Base-by-base conservation (phyloP, 2,329 filamentous ascomycete species). In the Fulvia fulva region DNA sequence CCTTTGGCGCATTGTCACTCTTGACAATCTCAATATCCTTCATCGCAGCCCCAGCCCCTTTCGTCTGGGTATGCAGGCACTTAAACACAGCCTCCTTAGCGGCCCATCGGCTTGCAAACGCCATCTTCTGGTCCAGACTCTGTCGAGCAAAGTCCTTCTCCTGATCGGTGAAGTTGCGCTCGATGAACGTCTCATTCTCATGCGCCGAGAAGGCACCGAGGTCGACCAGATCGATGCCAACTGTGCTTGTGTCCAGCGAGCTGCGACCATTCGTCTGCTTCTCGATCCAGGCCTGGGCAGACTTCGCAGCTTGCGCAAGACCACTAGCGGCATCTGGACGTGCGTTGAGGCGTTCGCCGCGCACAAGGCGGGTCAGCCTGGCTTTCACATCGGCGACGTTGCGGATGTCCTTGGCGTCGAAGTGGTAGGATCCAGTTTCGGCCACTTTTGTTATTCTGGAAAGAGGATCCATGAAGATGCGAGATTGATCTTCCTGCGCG, bases 71-170 rank as follows among this genome's bases (percentile, higher is more conserved):
- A 63, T 91, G 90, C 5, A 97, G 81, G 25, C 89, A 90, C 83
- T 97, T 97, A 82, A 97, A 97, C 0, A 97, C 91, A 25, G 93
- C 93, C 78, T 97, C 93, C 80, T 97, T 97, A 37, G 93, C 93
- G 69, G 87, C 91, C 93, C 93, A 97, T 64, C 91, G 85, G 37
- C 93, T 93, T 3, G 92, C 90, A 75, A 96, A 97, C 43, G 90
- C 93, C 64, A 91, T 89, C 71, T 90, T 89, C 1, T 90, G 88
- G 70, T 85, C 87, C 9, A 90, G 78, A n/a, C 89, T 86, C 70
- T 87, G 84, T 64, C 81, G 81, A 80, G 92, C 97, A 79, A 96
- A 96, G 43, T 83, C 81, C 67, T 90, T 88, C 77, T 97, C 93
- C 54, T 81, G 78, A 21, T 80, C 75, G 0, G 92, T 97, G 75